phyloP scores from a whole-genome alignment of 2,329 filamentous ascomycete genomes.

The Fusarium aywerte region DNA sequence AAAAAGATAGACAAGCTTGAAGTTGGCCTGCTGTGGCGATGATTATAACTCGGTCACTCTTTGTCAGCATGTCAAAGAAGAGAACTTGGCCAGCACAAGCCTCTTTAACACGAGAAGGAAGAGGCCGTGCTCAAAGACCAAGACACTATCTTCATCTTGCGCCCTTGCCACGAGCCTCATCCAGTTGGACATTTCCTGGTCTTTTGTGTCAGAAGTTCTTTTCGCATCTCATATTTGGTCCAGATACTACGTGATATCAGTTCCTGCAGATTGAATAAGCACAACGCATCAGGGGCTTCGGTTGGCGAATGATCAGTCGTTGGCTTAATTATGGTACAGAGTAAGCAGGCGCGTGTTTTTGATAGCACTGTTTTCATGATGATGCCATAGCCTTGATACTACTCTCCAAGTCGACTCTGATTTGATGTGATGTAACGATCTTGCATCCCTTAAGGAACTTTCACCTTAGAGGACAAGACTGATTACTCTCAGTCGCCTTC shows the following conservation, averaged over 20 bases:
- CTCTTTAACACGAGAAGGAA: not conserved
- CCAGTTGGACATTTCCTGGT: not conserved
- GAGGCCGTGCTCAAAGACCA: not conserved
- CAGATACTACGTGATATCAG: not conserved
- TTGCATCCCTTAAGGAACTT: too few relatives aligned
- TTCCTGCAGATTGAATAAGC: not conserved
- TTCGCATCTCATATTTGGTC: not conserved
- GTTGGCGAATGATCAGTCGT: not conserved
- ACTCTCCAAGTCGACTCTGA: too few relatives aligned
- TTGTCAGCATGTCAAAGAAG: slow-evolving; percentile 2
- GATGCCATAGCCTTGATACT: not conserved
- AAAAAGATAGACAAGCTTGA: not conserved
- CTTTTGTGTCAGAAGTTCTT: not conserved
- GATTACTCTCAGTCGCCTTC: too few relatives aligned
- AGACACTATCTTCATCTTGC: not conserved
- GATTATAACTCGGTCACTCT: not conserved
- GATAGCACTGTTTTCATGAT: not conserved
- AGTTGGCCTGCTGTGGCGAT: not conserved
- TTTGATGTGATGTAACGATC: too few relatives aligned
- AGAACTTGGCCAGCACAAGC: not conserved
- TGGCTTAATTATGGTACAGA: not conserved
- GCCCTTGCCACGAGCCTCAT: not conserved
- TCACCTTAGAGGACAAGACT: too few relatives aligned
- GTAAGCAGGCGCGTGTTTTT: not conserved
- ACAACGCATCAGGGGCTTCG: not conserved